These are phyloP conservation scores for Fusarium praegraminearum DNA, from an alignment of 2,329 filamentous ascomycete genomes.

Conservation along the genomic window DNA sequence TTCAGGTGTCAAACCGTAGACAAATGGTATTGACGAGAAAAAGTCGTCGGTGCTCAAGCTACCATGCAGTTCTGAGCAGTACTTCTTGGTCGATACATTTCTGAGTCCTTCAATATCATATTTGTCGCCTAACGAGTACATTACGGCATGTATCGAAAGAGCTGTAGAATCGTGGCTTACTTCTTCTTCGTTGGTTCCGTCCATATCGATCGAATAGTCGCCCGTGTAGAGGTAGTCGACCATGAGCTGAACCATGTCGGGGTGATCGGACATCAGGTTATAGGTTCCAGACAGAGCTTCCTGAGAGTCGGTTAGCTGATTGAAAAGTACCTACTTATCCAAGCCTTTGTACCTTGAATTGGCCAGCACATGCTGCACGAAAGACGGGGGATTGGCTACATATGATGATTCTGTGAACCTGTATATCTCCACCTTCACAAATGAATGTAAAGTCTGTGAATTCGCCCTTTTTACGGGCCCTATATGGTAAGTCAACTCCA, in stretches of 20 bases:
- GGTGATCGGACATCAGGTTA: constrained; percentile 6
- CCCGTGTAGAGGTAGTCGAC: constrained; percentile 36
- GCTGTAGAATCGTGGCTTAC: accelerated
- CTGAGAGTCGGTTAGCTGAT: not conserved
- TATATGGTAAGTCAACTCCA: not conserved
- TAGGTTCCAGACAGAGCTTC: constrained; percentile 26
- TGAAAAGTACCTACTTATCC: accelerated
- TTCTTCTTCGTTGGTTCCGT: accelerated
- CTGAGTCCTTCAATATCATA: constrained; percentile 26
- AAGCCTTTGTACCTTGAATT: constrained; percentile 2
- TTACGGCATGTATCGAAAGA: constrained; percentile 7
- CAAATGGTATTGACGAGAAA: constrained; percentile 3
- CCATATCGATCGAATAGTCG: not conserved
- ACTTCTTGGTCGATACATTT: constrained; percentile 13
- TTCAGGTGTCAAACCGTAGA: constrained; percentile 11
- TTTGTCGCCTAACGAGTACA: constrained; percentile 30
- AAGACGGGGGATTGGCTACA: constrained; percentile 22
- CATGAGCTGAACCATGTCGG: constrained; percentile 18
- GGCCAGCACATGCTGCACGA: constrained; percentile 10
- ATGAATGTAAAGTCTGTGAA: constrained; percentile 10
- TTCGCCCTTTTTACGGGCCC: not conserved
- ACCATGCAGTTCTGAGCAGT: not conserved
- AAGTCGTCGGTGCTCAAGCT: constrained; percentile 1
- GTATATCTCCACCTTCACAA: not conserved
- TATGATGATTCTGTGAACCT: constrained; percentile 12